Conservation (phyloP, 2,329 filamentous ascomycete species). For the Penicillium sp. region DNA sequence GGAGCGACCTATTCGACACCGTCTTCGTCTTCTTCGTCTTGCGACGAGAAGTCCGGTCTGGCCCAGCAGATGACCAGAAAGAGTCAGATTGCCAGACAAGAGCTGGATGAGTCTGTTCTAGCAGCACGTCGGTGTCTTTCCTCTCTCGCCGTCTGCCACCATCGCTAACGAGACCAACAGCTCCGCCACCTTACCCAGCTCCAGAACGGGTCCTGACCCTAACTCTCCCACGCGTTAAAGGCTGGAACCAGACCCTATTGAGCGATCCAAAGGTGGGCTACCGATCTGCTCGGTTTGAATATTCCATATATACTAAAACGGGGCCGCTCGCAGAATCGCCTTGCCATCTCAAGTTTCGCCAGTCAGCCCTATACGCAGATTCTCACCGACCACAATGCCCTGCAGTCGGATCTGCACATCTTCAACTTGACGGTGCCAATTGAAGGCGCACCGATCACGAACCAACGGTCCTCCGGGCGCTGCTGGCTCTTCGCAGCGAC, state of each 20-base stretch:
- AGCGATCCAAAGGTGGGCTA: slow-evolving; percentile 26
- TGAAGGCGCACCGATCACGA: slow-evolving; percentile 79
- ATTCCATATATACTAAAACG: not conserved
- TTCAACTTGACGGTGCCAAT: slow-evolving; percentile 81
- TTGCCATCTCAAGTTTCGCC: slow-evolving; percentile 71
- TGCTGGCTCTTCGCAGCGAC: slow-evolving; percentile 92
- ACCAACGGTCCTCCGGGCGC: slow-evolving; percentile 75
- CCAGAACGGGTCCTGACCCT: slow-evolving; percentile 15
- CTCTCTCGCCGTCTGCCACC: too few species aligned
- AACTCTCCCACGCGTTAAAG: slow-evolving; percentile 22
- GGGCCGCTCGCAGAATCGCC: slow-evolving; percentile 59
- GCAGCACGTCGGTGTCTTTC: too few species aligned
- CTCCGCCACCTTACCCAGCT: slow-evolving; percentile 18
- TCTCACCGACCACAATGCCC: slow-evolving; percentile 61
- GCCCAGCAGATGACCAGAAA: too few species aligned
- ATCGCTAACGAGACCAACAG: too few species aligned
- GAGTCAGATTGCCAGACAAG: too few species aligned
- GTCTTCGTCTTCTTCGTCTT: too few species aligned
- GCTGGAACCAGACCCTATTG: slow-evolving; percentile 29
- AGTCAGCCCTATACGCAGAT: slow-evolving; percentile 64
- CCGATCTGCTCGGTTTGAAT: not conserved
- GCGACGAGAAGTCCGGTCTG: too few species aligned
- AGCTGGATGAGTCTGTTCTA: too few species aligned
- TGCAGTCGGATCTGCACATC: slow-evolving; percentile 69
- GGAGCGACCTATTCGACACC: too few species aligned